Evolutionary conservation across 1,139 yeast species (phyloP).

Genomic region (Meyerozyma carpophila): DNA sequence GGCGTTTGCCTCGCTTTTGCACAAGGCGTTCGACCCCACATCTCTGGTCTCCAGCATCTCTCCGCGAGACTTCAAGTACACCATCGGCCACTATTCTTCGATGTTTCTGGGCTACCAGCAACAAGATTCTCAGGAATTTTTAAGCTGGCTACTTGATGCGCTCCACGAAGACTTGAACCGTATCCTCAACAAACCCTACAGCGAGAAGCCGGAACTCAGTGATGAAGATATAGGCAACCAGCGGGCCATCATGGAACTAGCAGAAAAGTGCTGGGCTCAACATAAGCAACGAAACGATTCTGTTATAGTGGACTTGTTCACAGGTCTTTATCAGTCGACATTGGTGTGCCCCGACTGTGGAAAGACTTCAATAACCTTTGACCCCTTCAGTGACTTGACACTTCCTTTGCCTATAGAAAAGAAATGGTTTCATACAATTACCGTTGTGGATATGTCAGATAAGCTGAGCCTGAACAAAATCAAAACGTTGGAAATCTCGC

Average conservation of each 20-base stretch:
- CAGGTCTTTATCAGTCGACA: slow-evolving; percentile 87
- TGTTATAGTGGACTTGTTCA: slow-evolving; percentile 76
- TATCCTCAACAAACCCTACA: slow-evolving; percentile 73
- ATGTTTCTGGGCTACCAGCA: slow-evolving; percentile 87
- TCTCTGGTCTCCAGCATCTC: slow-evolving; percentile 20
- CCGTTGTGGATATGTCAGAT: slow-evolving; percentile 55
- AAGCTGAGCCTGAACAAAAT: slow-evolving; percentile 14
- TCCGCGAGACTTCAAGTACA: slow-evolving; percentile 75
- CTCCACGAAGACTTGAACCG: slow-evolving; percentile 91
- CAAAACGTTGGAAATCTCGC: slow-evolving; percentile 58
- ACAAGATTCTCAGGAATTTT: slow-evolving; percentile 93
- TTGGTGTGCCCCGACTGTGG: slow-evolving; percentile 81
- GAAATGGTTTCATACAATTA: slow-evolving; percentile 66
- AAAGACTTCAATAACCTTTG: slow-evolving; percentile 83
- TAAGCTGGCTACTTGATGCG: slow-evolving; percentile 86
- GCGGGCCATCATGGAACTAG: slow-evolving; percentile 54
- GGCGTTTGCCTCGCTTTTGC: slow-evolving; percentile 64
- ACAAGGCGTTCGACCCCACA: slow-evolving; percentile 46
- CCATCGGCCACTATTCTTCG: slow-evolving; percentile 73
- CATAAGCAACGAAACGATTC: slow-evolving; percentile 84
- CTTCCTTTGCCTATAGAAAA: slow-evolving; percentile 79
- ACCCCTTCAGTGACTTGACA: slow-evolving; percentile 89
- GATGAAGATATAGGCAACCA: slow-evolving; percentile 55
- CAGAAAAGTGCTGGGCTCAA: slow-evolving; percentile 74
- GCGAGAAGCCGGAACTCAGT: slow-evolving; percentile 79